Conservation (phyloP, 495 filamentous ascomycete species). For the Neurospora terricola region DNA sequence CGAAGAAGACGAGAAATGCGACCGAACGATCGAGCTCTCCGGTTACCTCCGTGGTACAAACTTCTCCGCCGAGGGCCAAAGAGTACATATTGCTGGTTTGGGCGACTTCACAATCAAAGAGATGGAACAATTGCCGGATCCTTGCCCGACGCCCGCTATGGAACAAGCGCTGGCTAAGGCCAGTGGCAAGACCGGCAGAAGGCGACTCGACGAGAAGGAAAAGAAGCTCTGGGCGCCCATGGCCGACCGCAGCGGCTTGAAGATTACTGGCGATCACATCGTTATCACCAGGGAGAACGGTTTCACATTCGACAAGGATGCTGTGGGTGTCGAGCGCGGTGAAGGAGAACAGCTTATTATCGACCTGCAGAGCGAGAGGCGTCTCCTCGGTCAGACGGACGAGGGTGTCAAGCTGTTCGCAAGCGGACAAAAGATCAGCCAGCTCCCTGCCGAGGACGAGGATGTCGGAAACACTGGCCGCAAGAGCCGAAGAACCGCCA, state of each 20-base stretch:
- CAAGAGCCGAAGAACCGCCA: slow-evolving; percentile 56
- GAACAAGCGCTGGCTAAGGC: slow-evolving; percentile 74
- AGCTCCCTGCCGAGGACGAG: slow-evolving; percentile 47
- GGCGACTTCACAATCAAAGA: slow-evolving; percentile 81
- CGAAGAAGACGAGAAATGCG: slow-evolving; percentile 78
- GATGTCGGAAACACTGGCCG: slow-evolving; percentile 44
- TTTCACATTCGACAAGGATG: slow-evolving; percentile 68
- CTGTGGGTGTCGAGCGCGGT: slow-evolving; percentile 60
- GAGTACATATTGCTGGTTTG: slow-evolving; percentile 86
- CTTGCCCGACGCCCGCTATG: slow-evolving; percentile 87
- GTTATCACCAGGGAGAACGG: slow-evolving; percentile 50
- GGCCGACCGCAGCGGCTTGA: slow-evolving; percentile 91
- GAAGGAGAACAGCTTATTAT: slow-evolving; percentile 90
- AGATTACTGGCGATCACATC: slow-evolving; percentile 49
- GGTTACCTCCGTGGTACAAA: slow-evolving; percentile 96
- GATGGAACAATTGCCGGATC: slow-evolving; percentile 84
- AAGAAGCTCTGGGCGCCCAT: slow-evolving; percentile 94
- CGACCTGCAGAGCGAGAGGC: slow-evolving; percentile 72
- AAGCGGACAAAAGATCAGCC: slow-evolving; percentile 58
- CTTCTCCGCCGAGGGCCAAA: slow-evolving; percentile 74
- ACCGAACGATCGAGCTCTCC: slow-evolving; percentile 82
- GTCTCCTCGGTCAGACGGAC: slow-evolving; percentile 70
- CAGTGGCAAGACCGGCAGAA: slow-evolving; percentile 65
- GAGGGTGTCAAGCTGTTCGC: slow-evolving; percentile 76
- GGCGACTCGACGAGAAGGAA: slow-evolving; percentile 84